Base-by-base conservation (phyloP, 75 land plant species). In the Larix kaempferi region DNA sequence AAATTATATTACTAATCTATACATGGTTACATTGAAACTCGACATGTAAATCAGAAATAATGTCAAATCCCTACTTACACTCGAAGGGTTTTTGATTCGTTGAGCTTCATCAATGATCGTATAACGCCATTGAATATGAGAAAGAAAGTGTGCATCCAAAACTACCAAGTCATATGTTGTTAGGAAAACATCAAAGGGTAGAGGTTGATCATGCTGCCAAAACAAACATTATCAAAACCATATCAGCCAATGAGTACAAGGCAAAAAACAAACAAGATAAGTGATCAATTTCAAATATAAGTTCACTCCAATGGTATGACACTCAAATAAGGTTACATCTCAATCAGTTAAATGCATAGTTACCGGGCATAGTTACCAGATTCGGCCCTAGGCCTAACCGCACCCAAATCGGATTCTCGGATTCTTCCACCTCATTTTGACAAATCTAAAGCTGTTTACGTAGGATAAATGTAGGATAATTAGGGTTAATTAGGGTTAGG, bases 101-200 rank as follows among this genome's bases (percentile, higher is more conserved):
- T 95, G 98, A 74, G 95, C 98, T 84, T 95, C 98, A 88, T 95
- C 98, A 89, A 95, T 88, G 16, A 95, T 79, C 2, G 93, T 76
- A 83, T 88, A 93, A 49, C 82, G 82, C 98, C 98, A 95, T 23
- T 87, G 89, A 62, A 95, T 64, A 74, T 95, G 90, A 63, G 88
- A 89, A 58, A 95, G 93, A 63, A 91, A 93, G 78, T 75, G 85
- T 41, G 87, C 92, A 82, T 95, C 98, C 77, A 89, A 62, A 82
- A 95, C 80, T 69, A 88, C 98, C 57, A 93, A 83, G 73, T 95
- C 98, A 84, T 95, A 95, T 57, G 96, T 95, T 64, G 98, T 93
- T 83, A 95, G 74, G 29, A 95, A 79, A 44, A 93, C 90, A 89
- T 93, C 96, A 83, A 95, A 93, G 22, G 93, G 90, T n/a, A 94